These are phyloP conservation scores for Eucalyptus pumila DNA, from an alignment of 345 rosid genomes.

Conservation along the genomic window DNA sequence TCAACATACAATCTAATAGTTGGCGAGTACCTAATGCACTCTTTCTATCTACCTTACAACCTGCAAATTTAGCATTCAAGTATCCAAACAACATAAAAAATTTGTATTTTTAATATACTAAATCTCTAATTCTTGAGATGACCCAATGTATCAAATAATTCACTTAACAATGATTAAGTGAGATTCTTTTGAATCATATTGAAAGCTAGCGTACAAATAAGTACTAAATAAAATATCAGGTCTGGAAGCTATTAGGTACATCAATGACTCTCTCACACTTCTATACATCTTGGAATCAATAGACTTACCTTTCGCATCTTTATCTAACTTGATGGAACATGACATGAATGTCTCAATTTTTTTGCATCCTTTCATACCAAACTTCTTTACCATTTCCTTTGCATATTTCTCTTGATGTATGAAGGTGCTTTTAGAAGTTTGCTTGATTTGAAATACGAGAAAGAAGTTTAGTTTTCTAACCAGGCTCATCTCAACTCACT, in stretches of 20 bases:
- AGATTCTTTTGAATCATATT: not conserved
- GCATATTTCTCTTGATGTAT: too few species aligned
- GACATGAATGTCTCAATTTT: not conserved
- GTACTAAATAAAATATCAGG: not conserved
- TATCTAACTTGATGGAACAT: too few species aligned
- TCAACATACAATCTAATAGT: rapidly evolving
- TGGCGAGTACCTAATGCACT: too few species aligned
- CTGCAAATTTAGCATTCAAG: not conserved
- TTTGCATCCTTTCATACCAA: not conserved
- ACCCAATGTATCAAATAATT: not conserved
- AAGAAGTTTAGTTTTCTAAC: too few species aligned
- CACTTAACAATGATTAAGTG: not conserved
- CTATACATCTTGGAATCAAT: not conserved
- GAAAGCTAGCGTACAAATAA: not conserved
- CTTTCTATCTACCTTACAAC: not conserved
- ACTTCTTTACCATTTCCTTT: too few species aligned
- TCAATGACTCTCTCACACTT: not conserved
- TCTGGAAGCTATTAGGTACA: not conserved
- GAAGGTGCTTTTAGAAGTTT: too few species aligned
- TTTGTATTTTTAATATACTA: not conserved
- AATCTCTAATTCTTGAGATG: not conserved
- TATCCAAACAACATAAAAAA: too few species aligned
- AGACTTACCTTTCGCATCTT: rapidly evolving
- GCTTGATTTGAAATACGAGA: too few species aligned
- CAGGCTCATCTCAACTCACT: too few species aligned